phyloP scores from a whole-genome alignment of 345 rosid genomes.

The Chamaenerion angustifolium region DNA sequence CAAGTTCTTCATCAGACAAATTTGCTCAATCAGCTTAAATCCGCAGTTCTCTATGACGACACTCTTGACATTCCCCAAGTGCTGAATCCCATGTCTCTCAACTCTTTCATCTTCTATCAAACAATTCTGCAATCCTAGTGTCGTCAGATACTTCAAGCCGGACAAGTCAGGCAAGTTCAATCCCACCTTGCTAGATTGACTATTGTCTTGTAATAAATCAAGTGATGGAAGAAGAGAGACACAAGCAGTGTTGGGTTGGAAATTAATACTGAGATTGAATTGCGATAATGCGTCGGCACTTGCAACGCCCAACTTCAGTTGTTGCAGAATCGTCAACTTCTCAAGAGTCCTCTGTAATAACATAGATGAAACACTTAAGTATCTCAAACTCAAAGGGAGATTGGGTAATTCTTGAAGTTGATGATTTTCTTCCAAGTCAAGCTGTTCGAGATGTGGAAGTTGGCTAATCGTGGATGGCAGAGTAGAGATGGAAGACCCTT shows the following conservation, averaged over 20 bases:
- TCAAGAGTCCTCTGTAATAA: conserved; percentile 4
- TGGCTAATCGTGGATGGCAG: conserved; percentile 6
- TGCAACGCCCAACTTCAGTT: neutral
- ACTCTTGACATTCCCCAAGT: neutral
- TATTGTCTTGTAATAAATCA: too few relatives aligned
- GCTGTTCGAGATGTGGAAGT: neutral
- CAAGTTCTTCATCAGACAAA: neutral
- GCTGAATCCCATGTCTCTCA: conserved; percentile 1
- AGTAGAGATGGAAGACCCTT: neutral
- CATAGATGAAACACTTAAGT: neutral
- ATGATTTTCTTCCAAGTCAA: conserved; percentile 1
- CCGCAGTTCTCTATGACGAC: neutral
- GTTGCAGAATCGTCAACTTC: neutral
- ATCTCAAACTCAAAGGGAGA: conserved; percentile 5
- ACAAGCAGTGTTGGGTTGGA: neutral
- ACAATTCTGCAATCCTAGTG: neutral
- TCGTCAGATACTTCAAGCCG: too few relatives aligned
- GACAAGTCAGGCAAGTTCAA: neutral
- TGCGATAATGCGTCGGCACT: neutral
- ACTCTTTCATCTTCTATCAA: neutral
- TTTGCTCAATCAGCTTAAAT: neutral
- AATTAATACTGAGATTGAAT: neutral
- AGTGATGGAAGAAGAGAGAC: too few relatives aligned
- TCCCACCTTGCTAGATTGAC: too few relatives aligned
- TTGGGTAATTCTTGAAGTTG: conserved; percentile 1